Evolutionary conservation across 2,329 filamentous ascomycete species (phyloP), one percentile per base, ranked within the genome.

Genomic region (Paraconiothyrium brasiliense): DNA sequence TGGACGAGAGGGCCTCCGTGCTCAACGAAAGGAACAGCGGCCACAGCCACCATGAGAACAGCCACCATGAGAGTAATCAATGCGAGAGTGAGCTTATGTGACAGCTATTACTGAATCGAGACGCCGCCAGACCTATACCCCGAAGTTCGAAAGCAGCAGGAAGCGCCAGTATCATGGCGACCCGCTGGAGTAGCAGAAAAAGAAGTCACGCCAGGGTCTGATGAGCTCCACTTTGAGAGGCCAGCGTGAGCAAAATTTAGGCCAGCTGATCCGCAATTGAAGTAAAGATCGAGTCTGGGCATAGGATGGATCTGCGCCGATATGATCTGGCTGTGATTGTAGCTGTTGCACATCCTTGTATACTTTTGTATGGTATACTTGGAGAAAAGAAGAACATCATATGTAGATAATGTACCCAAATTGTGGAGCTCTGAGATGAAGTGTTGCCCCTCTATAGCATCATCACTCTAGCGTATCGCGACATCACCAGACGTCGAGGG

Each of bases 391-490:
- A 20, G 20, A 20, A 20, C 20, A 20, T 20, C 20, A 20, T 20
- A 20, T 20, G 20, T 20, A 52, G 16, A 51, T 37, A 24, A 6
- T 51, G 20, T 13, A 32, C n/a, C 1, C 2, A 37, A 51, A 14
- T 9, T 13, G n/a, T 20, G 20, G 16, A 37, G 34, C 20, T 52
- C 22, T 34, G 48, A 9, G 43, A 48, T 48, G 22, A 30, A 48
- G 22, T 48, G 46, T 24, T 48, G 20, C 46, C 46, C 46, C 46
- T 48, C 46, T 22, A 52, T 52, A 52, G 14, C 49, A 52, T 52
- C 49, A 52, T 52, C 34, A 52, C 20, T 39, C 49, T 37, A 39
- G 10, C 32, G 22, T 24, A 37, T 52, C 49, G n/a, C 49, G 49
- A 37, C 49, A 52, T 52, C 49, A 22, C 14, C 10, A 9, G 10